These are phyloP conservation scores for Phenoliferia sp. DNA, from an alignment of 1,284 basidiomycete genomes.

Conservation along the genomic window DNA sequence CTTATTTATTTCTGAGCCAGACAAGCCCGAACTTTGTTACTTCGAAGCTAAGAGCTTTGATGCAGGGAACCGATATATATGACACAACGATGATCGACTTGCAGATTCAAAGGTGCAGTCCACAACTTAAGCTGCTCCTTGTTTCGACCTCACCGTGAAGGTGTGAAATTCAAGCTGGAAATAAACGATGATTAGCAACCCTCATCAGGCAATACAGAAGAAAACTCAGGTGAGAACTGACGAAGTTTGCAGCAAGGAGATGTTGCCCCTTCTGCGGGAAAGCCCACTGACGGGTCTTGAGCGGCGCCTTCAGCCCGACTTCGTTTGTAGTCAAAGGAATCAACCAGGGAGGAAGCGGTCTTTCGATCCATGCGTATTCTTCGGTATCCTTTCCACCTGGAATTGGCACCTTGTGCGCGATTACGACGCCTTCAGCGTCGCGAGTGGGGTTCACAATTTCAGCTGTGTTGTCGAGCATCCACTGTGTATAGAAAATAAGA, in stretches of 20 bases:
- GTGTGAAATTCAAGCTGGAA: too few species aligned
- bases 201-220: too few species aligned
- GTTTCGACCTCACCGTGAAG: too few species aligned
- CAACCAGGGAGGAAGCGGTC: neutral
- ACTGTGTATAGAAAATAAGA: neutral
- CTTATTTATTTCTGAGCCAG: too few species aligned
- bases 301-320: neutral
- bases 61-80: too few species aligned
- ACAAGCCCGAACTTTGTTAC: too few species aligned
- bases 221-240: neutral
- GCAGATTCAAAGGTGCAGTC: too few species aligned
- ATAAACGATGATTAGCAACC: too few species aligned
- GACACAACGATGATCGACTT: too few species aligned
- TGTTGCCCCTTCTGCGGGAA: neutral
- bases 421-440: neutral
- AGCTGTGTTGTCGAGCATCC: neutral
- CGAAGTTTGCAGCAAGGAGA: neutral
- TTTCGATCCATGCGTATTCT: neutral
- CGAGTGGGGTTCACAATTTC: neutral
- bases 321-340: neutral
- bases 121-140: too few species aligned
- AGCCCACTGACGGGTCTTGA: neutral
- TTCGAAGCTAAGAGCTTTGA: too few species aligned
- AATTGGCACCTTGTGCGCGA: neutral
- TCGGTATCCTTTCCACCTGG: neutral